Evolutionary conservation across 108 stramenopile genomes (phyloP).

Genomic region (Mediolabrus comicus): DNA sequence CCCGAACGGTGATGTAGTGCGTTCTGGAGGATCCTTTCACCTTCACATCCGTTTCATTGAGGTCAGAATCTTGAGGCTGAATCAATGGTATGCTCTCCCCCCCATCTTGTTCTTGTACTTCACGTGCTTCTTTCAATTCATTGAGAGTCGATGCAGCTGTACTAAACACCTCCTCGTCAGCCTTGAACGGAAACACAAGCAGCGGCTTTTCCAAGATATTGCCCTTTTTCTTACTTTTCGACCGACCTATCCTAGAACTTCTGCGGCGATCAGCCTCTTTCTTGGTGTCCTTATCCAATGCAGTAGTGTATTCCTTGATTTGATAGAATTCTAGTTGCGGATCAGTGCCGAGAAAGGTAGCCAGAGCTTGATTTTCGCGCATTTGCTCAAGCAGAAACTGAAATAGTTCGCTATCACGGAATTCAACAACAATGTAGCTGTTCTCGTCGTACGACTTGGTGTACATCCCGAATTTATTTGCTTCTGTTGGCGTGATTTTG

Average conservation of each 20-base stretch:
- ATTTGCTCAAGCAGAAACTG: constrained; percentile 13
- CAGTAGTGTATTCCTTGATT: constrained; percentile 21
- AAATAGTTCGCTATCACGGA: constrained; percentile 46
- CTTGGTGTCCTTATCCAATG: constrained; percentile 27
- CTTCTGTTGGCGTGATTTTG: constrained; percentile 34
- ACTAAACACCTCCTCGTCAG: constrained; percentile 43
- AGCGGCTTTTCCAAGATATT: constrained; percentile 39
- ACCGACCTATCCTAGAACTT: constrained; percentile 15
- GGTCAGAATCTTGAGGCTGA: constrained; percentile 13
- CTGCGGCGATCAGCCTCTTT: constrained; percentile 24
- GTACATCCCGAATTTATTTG: constrained; percentile 35
- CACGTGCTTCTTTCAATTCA: constrained; percentile 17
- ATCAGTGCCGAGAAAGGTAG: not conserved
- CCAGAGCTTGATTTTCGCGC: not conserved
- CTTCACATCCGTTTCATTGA: constrained; percentile 23
- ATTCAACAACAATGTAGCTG: constrained; percentile 51
- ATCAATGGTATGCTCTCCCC: not conserved
- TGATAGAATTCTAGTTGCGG: not conserved
- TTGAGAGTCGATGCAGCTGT: constrained; percentile 36
- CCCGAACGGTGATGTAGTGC: constrained; percentile 62
- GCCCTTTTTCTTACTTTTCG: constrained; percentile 14
- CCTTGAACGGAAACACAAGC: constrained; percentile 72
- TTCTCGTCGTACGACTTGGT: constrained; percentile 32
- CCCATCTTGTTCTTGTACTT: no score
- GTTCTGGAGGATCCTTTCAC: constrained; percentile 24